Conservation (phyloP, 768 basidiomycete genomes). For the Cyathus striatus region DNA sequence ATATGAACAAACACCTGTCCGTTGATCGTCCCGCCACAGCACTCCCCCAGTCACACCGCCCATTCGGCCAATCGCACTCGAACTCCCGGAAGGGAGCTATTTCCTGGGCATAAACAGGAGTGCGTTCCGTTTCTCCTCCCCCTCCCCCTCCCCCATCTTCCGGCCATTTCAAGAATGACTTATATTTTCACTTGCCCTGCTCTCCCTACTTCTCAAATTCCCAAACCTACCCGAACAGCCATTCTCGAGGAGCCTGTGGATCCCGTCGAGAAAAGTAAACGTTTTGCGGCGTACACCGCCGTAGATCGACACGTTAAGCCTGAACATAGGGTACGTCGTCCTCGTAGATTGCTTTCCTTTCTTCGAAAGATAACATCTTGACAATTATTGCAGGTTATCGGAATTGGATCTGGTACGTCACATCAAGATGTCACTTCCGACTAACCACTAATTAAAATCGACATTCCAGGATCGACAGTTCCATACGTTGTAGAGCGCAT, state of each 20-base stretch:
- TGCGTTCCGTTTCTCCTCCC: no score
- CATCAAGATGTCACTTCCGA: background rate
- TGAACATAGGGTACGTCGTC: slow-evolving; percentile 67
- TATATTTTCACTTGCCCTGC: no score
- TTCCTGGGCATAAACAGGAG: background rate
- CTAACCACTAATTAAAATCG: slow-evolving; percentile 5
- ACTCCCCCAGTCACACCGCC: background rate
- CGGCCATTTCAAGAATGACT: no score
- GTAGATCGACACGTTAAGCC: slow-evolving; percentile 85
- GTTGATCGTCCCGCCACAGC: no score
- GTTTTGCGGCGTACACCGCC: slow-evolving; percentile 88
- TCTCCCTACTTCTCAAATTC: background rate
- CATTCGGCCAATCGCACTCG: background rate
- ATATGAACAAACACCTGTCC: no score
- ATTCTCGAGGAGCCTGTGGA: slow-evolving; percentile 9
- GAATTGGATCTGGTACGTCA: slow-evolving; percentile 74
- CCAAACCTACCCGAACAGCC: background rate
- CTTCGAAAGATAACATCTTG: no score
- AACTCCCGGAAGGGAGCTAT: background rate
- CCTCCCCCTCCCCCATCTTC: no score
- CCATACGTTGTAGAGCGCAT: slow-evolving; percentile 97
- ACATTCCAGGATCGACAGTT: slow-evolving; percentile 75
- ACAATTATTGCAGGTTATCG: slow-evolving; percentile 67
- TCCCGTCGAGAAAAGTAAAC: slow-evolving; percentile 50
- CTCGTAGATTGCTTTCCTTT: slow-evolving; percentile 1